Percentiles rank a stretch among this genome's conserved stretches.
Evolutionary conservation across 148 eudicot species (phyloP).

Genomic region (Nepenthes mirabilis): DNA sequence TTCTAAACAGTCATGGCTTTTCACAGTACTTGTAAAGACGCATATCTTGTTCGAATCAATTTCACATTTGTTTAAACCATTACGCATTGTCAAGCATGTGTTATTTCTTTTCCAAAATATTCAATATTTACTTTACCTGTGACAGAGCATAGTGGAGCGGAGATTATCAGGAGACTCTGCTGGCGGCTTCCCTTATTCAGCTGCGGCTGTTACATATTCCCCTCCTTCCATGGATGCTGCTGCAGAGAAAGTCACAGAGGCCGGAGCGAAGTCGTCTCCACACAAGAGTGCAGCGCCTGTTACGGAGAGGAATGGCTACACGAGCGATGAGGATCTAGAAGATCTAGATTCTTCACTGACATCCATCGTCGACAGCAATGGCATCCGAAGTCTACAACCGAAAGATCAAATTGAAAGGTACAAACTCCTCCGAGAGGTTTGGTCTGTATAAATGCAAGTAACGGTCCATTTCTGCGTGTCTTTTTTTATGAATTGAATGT

Average conservation of each 20-base stretch:
- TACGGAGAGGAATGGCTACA: constrained; percentile 70
- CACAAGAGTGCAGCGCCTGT: constrained; percentile 39
- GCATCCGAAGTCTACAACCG: constrained; percentile 11
- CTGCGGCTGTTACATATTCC: constrained; percentile 38
- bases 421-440: constrained; percentile 71
- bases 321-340: constrained; percentile 82
- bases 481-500: not conserved
- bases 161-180: constrained; percentile 35
- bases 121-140: no score
- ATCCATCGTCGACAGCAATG: constrained; percentile 31
- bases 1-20: no score
- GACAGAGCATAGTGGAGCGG: constrained; percentile 43
- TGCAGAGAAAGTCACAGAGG: constrained; percentile 61
- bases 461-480: not conserved
- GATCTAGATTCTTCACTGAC: constrained; percentile 53
- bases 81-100: no score
- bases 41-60: no score
- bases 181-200: constrained; percentile 53
- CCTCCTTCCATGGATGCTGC: constrained; percentile 48
- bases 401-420: constrained; percentile 29
- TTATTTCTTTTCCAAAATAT: no score
- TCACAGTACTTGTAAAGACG: no score
- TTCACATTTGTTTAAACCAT: no score
- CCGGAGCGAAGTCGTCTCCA: constrained; percentile 25
- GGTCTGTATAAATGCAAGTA: constrained; percentile 23